These are phyloP conservation scores for Pseudocercospora eumusae DNA, from an alignment of 2,329 filamentous ascomycete genomes.

Conservation along the genomic window DNA sequence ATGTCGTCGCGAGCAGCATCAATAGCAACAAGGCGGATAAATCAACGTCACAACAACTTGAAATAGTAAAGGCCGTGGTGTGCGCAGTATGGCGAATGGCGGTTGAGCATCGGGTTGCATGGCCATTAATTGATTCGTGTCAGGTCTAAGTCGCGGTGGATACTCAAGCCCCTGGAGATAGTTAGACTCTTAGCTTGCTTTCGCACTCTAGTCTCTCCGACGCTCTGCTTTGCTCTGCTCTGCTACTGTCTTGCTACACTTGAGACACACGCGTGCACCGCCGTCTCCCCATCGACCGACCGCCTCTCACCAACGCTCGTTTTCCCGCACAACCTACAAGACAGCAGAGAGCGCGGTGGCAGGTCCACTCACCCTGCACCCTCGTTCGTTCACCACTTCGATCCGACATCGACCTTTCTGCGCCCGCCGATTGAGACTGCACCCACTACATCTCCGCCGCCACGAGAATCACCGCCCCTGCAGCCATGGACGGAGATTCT, in stretches of 20 bases:
- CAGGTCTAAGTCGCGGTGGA: not conserved
- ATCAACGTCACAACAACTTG: not conserved
- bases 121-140: not conserved
- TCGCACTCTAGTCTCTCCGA: not conserved
- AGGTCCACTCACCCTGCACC: not conserved
- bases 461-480: not conserved
- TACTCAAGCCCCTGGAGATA: not conserved
- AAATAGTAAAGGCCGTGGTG: not conserved
- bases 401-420: not conserved
- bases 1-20: not conserved
- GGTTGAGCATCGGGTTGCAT: not conserved
- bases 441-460: not conserved
- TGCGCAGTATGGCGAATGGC: not conserved
- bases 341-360: slow-evolving; percentile 9
- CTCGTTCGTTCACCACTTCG: not conserved
- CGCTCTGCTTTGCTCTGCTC: not conserved
- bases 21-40: not conserved
- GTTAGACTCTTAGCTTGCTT: not conserved
- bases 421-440: not conserved
- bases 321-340: not conserved
- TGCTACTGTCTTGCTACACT: not conserved
- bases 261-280: too few relatives aligned
- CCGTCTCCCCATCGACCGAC: not conserved
- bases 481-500: slow-evolving; percentile 9
- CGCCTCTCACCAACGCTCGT: not conserved